Conservation (phyloP, 2,329 filamentous ascomycete species). For the Grosmannia clavigera region DNA sequence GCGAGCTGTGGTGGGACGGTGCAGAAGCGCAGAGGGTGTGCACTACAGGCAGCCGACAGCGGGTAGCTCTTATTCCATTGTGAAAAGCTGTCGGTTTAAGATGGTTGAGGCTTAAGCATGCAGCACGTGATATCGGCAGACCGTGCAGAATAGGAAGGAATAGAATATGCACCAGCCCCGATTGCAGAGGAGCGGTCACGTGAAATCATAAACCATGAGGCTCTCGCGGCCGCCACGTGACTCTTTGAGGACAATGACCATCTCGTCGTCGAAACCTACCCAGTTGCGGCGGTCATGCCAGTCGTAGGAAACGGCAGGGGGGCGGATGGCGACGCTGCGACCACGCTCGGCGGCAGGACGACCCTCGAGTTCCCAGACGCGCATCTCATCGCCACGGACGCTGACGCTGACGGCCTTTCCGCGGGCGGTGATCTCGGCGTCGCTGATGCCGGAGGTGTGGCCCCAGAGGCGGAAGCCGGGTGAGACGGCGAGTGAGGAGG, state of each 20-base stretch:
- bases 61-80: no score
- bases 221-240: slow-evolving; percentile 54
- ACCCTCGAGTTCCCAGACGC: slow-evolving; percentile 83
- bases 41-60: no score
- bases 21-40: no score
- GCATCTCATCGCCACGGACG: slow-evolving; percentile 61
- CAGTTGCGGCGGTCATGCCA: slow-evolving; percentile 44
- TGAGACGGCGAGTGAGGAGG: slow-evolving; percentile 54
- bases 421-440: slow-evolving; percentile 70
- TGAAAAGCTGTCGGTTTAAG: no score
- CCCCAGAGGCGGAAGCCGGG: slow-evolving; percentile 72
- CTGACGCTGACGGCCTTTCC: slow-evolving; percentile 89
- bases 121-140: no score
- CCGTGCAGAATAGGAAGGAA: no score
- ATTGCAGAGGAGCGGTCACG: slow-evolving; percentile 25
- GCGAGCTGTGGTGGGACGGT: background rate
- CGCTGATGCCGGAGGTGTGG: slow-evolving; percentile 79
- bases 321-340: slow-evolving; percentile 37
- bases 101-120: no score
- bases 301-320: slow-evolving; percentile 15
- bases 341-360: slow-evolving; percentile 19
- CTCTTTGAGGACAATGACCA: slow-evolving; percentile 76
- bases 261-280: slow-evolving; percentile 85
- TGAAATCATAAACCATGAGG: slow-evolving; percentile 80
- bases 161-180: no score